phyloP scores from a whole-genome alignment of 2,329 filamentous ascomycete genomes.

The Colletotrichum sp. region DNA sequence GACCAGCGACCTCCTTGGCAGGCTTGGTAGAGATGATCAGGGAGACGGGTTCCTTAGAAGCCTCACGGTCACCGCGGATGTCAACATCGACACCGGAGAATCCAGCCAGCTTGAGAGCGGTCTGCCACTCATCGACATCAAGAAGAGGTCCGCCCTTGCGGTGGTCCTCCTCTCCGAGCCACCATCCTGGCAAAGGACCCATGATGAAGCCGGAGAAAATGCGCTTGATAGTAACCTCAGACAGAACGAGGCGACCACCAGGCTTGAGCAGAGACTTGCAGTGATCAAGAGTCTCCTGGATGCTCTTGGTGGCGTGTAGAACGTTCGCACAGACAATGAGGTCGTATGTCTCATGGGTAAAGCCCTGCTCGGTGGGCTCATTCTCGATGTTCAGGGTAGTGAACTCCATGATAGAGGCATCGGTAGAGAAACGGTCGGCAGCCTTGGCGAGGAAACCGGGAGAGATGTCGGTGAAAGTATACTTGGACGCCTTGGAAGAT shows the following conservation, averaged over 20 bases:
- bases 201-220: constrained; percentile 29
- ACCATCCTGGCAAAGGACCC: constrained; percentile 41
- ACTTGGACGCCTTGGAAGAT: constrained; percentile 25
- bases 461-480: constrained; percentile 51
- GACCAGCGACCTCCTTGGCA: neutral
- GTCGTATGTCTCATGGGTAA: constrained; percentile 35
- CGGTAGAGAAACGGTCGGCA: constrained; percentile 30
- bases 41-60: constrained; percentile 11
- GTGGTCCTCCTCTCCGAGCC: constrained; percentile 32
- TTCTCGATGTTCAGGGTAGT: constrained; percentile 35
- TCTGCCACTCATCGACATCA: constrained; percentile 10
- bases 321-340: constrained; percentile 37
- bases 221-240: constrained; percentile 27
- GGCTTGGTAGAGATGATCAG: constrained; percentile 12
- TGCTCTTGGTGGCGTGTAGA: constrained; percentile 32
- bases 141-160: constrained; percentile 7
- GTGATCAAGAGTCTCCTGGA: constrained; percentile 27
- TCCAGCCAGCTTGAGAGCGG: constrained; percentile 4
- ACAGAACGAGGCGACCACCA: constrained; percentile 30
- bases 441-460: constrained; percentile 45
- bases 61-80: constrained; percentile 9
- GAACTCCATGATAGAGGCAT: constrained; percentile 25
- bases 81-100: constrained; percentile 20
- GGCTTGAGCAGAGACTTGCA: constrained; percentile 28
- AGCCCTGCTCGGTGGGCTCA: constrained; percentile 35